Evolutionary conservation across 441 rosid genomes (phyloP).

Genomic region (Euphorbia celastroides): DNA sequence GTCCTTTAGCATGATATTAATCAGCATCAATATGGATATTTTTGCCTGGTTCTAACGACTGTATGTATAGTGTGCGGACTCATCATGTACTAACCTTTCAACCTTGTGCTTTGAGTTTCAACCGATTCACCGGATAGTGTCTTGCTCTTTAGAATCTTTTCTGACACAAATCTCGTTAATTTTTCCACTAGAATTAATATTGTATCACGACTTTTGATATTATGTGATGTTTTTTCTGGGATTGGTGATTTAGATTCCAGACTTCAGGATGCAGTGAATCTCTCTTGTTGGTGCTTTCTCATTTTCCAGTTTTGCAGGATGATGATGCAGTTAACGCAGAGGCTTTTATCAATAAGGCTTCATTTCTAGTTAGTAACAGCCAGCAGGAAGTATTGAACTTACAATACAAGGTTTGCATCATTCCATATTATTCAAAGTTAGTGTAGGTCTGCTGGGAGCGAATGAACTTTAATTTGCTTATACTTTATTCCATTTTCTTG

Average conservation of each 20-base stretch:
- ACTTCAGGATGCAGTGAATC: not conserved
- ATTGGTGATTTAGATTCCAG: not conserved
- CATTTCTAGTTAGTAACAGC: slow-evolving; percentile 94
- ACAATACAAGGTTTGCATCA: slow-evolving; percentile 70
- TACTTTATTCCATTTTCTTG: slow-evolving; percentile 11
- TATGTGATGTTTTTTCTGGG: not conserved
- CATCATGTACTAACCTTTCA: not conserved
- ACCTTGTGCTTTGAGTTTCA: not conserved
- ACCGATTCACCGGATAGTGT: not conserved
- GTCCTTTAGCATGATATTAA: not conserved
- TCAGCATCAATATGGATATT: not conserved
- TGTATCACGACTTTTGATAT: not conserved
- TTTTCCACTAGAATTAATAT: not conserved
- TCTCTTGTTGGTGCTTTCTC: not conserved
- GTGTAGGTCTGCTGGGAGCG: not conserved
- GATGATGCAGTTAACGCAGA: slow-evolving; percentile 98
- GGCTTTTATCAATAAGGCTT: slow-evolving; percentile 94
- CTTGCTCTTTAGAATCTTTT: not conserved
- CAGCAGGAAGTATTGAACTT: slow-evolving; percentile 89
- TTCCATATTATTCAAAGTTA: slow-evolving; percentile 5
- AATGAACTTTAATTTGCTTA: slow-evolving; percentile 12
- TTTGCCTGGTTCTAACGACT: not conserved
- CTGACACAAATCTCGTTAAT: not conserved
- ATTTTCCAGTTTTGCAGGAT: slow-evolving; percentile 46
- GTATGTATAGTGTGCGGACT: not conserved